Conservation (phyloP, 345 rosid genomes). For the Xanthoceras sorbifolium region DNA sequence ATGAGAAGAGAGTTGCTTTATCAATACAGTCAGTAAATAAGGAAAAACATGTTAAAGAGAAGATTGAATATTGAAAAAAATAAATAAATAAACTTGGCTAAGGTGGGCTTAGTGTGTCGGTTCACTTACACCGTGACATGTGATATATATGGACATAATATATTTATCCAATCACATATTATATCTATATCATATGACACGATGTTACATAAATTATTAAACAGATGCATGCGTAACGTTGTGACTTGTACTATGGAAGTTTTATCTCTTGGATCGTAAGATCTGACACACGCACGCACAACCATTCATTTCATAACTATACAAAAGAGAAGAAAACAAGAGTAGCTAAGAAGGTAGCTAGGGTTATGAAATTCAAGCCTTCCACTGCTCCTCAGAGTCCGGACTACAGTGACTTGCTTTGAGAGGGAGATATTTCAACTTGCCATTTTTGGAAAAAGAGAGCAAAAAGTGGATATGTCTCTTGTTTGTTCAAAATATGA, state of each 20-base stretch:
- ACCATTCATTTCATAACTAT: neutral
- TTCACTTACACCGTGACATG: neutral
- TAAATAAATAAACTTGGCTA: neutral
- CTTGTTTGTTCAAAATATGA: neutral
- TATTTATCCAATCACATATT: no score
- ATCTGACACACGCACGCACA: no score
- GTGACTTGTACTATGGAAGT: neutral
- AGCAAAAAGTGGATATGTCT: neutral
- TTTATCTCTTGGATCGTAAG: neutral
- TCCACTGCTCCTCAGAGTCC: neutral
- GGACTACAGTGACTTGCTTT: neutral
- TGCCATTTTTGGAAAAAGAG: neutral
- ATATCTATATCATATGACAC: no score
- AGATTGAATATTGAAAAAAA: no score
- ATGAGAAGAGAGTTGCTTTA: neutral
- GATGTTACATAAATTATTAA: no score
- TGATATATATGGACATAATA: no score
- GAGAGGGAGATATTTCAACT: neutral
- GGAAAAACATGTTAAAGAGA: neutral
- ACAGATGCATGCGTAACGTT: neutral
- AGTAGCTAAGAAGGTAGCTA: neutral
- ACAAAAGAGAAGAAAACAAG: neutral
- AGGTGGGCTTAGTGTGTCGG: neutral
- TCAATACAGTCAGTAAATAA: neutral
- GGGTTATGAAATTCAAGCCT: neutral